phyloP scores from a whole-genome alignment of 176 grass and related monocot genomes.

The Elaeis guineensis region DNA sequence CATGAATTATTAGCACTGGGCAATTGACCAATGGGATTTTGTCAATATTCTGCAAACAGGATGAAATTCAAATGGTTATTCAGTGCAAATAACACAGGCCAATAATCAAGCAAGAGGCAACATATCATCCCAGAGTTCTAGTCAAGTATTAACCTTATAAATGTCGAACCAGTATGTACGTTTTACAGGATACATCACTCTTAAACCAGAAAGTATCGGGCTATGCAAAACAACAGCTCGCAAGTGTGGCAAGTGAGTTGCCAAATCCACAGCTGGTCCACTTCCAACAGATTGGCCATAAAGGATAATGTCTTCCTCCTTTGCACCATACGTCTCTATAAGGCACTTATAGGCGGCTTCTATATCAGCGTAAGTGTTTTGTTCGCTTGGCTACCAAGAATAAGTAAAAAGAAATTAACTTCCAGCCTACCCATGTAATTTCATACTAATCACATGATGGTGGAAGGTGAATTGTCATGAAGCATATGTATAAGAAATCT shows the following conservation, averaged over 20 bases:
- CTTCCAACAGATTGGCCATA: constrained; percentile 95
- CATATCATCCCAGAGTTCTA: constrained; percentile 4
- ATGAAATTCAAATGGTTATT: neutral
- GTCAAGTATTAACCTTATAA: constrained; percentile 68
- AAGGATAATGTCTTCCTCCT: constrained; percentile 87
- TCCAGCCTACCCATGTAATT: no score
- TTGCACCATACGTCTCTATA: constrained; percentile 59
- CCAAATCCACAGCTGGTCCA: constrained; percentile 83
- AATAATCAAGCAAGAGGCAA: no score
- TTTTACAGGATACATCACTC: constrained; percentile 96
- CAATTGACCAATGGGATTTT: constrained; percentile 80
- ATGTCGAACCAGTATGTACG: constrained; percentile 95
- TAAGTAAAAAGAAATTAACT: constrained; percentile 3
- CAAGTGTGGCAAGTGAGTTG: constrained; percentile 49
- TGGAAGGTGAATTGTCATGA: no score
- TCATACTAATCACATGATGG: no score
- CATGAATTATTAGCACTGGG: constrained; percentile 92
- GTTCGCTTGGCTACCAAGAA: constrained; percentile 59
- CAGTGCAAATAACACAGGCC: no score
- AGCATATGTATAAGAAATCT: neutral
- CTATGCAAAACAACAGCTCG: constrained; percentile 78
- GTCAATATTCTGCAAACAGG: constrained; percentile 69
- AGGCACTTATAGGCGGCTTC: constrained; percentile 85
- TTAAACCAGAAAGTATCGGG: constrained; percentile 82
- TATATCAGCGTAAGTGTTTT: constrained; percentile 88